Conservation (phyloP, 2,329 filamentous ascomycete species). For the Botrytis galanthina region DNA sequence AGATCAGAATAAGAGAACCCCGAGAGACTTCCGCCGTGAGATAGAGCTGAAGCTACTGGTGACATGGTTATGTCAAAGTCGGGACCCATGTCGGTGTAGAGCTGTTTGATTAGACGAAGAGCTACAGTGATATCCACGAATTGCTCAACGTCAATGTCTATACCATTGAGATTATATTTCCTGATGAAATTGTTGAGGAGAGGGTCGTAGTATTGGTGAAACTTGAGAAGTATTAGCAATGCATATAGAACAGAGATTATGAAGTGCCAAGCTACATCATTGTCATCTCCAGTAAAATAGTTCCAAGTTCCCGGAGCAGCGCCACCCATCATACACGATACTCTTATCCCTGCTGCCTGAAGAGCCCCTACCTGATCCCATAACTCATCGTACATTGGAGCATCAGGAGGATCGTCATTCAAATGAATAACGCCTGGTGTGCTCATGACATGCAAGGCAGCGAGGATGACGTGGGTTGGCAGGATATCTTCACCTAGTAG, state of each 20-base stretch:
- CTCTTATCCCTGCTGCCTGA: slow-evolving; percentile 21
- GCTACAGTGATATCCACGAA: slow-evolving; percentile 68
- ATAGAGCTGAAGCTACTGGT: slow-evolving; percentile 56
- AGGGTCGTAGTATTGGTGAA: slow-evolving; percentile 22
- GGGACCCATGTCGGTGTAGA: slow-evolving; percentile 66
- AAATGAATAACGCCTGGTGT: slow-evolving; percentile 18
- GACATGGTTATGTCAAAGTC: slow-evolving; percentile 65
- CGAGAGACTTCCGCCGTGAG: slow-evolving; percentile 54
- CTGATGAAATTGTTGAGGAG: slow-evolving; percentile 45
- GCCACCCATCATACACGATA: slow-evolving; percentile 25
- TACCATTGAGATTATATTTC: slow-evolving; percentile 80
- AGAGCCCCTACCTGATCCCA: slow-evolving; percentile 22
- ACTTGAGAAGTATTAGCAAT: slow-evolving; percentile 25
- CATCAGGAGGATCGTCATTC: slow-evolving; percentile 21
- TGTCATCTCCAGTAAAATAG: slow-evolving; percentile 41
- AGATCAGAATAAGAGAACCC: slow-evolving; percentile 75
- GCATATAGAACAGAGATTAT: background rate
- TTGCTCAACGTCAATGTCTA: slow-evolving; percentile 86
- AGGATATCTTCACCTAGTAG: slow-evolving; percentile 7
- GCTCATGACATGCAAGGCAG: slow-evolving; percentile 14
- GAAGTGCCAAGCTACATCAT: background rate
- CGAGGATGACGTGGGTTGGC: slow-evolving; percentile 20
- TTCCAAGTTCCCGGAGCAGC: slow-evolving; percentile 32
- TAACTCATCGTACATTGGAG: slow-evolving; percentile 22
- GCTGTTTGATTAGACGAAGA: slow-evolving; percentile 77